Base-by-base conservation (phyloP, 768 basidiomycete species). In the Agaricus subrufescens region DNA sequence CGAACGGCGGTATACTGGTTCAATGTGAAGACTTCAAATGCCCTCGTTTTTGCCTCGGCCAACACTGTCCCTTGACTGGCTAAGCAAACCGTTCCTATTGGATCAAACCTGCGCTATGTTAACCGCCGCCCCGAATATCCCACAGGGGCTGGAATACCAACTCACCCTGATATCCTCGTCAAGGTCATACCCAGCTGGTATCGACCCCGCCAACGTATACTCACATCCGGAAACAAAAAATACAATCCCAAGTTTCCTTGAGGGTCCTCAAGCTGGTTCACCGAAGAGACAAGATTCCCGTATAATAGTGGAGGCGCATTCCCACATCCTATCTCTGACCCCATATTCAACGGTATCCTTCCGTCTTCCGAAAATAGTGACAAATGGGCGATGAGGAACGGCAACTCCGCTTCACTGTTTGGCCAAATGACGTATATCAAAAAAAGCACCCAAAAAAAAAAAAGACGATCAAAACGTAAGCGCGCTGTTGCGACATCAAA, bases 141-240 rank as follows among this genome's bases (percentile, higher is more conserved):
- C 3, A 1, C 29, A 25, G 23, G 10, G 15, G 9, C 15, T n/a
- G 29, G 62, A 46, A 57, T 43, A 54, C 59, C 57, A 47, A 9
- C 85, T 80, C 74, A 86, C 93, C 82, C 83, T 62, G 85, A 86
- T 63, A 91, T 81, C 65, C 82, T 80, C 69, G 91, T 75, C 50
- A 95, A 76, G 49, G 81, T 85, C 53, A 93, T 78, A 50, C 84
- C 82, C 53, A 95, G 76, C 64, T 84, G 82, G 72, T 86, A 97
- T 15, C 77, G 80, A 7, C 94, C 94, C 26, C 82, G 77, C 74
- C 81, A 81, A 15, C 91, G 82, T 55, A 96, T 83, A 67, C 91
- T 92, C 63, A 91, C 91, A 69, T 97, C 94, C 6, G 94, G 87
- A 65, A 95, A 97, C 52, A 94, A 71, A 64, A 97, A 94, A 69